Evolutionary conservation across 2,329 filamentous ascomycete genomes (phyloP).

Genomic region (Atkinsonella hypoxylon): DNA sequence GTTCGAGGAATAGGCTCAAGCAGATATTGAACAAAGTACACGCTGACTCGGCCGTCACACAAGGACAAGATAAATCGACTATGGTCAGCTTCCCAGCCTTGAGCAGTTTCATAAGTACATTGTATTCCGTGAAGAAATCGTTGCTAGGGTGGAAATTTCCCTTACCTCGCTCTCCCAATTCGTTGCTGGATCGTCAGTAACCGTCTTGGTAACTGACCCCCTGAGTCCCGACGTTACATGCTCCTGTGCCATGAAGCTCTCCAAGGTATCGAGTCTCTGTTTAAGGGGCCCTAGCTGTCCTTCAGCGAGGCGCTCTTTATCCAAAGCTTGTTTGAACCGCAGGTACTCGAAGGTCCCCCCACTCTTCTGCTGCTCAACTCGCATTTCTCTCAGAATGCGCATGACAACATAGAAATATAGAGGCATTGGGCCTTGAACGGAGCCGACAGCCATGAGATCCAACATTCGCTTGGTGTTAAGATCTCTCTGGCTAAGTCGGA

Average conservation of each 20-base stretch:
- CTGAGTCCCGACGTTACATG: slow-evolving; percentile 6
- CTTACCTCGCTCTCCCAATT: slow-evolving; percentile 12
- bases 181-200: slow-evolving; percentile 6
- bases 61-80: slow-evolving; percentile 62
- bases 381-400: slow-evolving; percentile 45
- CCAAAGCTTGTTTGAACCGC: slow-evolving; percentile 27
- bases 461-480: slow-evolving; percentile 48
- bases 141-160: neutral
- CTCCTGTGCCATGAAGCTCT: slow-evolving; percentile 38
- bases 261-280: slow-evolving; percentile 31
- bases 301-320: slow-evolving; percentile 25
- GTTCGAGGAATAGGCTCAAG: slow-evolving; percentile 52
- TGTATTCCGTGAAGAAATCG: neutral
- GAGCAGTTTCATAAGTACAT: neutral
- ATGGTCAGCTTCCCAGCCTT: slow-evolving; percentile 25
- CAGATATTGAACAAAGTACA: slow-evolving; percentile 65
- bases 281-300: slow-evolving; percentile 41
- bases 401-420: slow-evolving; percentile 47
- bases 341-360: slow-evolving; percentile 34
- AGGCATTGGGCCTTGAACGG: slow-evolving; percentile 27
- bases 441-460: slow-evolving; percentile 44
- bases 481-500: slow-evolving; percentile 37
- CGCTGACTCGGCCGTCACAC: slow-evolving; percentile 51
- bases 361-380: slow-evolving; percentile 28
- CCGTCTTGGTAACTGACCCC: neutral